Evolutionary conservation across 1,284 basidiomycete genomes (phyloP).

Genomic region (Spongispora temasekensis): DNA sequence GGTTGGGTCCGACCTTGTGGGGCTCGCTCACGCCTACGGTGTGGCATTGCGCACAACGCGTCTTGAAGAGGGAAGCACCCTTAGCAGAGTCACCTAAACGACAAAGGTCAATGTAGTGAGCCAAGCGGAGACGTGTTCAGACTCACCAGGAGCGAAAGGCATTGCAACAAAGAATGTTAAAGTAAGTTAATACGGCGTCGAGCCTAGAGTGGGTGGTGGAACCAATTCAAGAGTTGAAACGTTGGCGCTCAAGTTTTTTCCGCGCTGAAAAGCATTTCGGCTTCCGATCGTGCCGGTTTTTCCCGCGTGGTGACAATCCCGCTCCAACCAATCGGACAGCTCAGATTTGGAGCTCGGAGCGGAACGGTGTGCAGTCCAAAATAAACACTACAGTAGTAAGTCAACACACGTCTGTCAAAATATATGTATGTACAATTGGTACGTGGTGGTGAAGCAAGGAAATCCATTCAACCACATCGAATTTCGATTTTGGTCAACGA

Average conservation of each 20-base stretch:
- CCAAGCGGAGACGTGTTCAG: no score
- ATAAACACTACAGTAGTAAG: no score
- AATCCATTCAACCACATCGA: not conserved
- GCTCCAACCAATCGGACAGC: constrained; percentile 28
- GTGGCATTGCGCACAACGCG: constrained; percentile 98
- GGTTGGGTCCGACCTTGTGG: constrained; percentile 93
- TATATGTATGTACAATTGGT: not conserved
- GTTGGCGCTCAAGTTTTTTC: constrained; percentile 10
- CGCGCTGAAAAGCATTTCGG: constrained; percentile 18
- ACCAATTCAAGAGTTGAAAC: constrained; percentile 1
- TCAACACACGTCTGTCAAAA: no score
- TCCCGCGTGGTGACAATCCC: constrained; percentile 15
- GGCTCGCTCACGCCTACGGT: constrained; percentile 83
- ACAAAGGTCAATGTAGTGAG: not conserved
- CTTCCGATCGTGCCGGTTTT: constrained; percentile 34
- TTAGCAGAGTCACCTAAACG: constrained; percentile 79
- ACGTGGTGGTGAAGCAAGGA: not conserved
- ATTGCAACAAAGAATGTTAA: constrained; percentile 9
- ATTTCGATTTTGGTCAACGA: constrained; percentile 3
- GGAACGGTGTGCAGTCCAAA: no score
- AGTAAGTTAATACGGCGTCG: not conserved
- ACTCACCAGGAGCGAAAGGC: not conserved
- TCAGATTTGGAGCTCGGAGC: not conserved
- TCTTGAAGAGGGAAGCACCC: constrained; percentile 94
- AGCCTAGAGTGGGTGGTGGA: constrained; percentile 9